Percentiles rank a stretch among this genome's conserved stretches.
Evolutionary conservation across 148 eudicot species (phyloP).

Genomic region (Rhododendron griersonianum): DNA sequence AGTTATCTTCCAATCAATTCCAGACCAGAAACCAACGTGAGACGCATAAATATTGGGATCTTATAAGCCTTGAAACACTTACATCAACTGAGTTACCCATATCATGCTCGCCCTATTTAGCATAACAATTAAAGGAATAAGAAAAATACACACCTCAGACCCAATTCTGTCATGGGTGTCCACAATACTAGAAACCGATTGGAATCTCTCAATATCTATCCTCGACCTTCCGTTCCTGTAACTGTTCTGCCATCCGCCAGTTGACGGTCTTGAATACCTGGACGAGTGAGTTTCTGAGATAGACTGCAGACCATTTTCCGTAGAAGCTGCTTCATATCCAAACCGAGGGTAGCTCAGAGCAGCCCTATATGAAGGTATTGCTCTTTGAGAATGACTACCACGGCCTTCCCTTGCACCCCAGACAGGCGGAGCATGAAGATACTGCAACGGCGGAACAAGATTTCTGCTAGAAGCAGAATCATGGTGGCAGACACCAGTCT

Average conservation of each 20-base stretch:
- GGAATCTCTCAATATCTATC: constrained; percentile 22
- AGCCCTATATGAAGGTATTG: constrained; percentile 16
- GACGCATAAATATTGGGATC: background rate
- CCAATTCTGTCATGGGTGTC: constrained; percentile 21
- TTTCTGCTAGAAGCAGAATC: constrained; percentile 15
- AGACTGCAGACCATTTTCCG: constrained; percentile 12
- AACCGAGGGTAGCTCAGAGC: constrained; percentile 11
- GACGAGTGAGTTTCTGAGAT: constrained; percentile 14
- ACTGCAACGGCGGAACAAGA: constrained; percentile 19
- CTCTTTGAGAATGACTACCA: constrained; percentile 15
- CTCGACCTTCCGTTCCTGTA: constrained; percentile 26
- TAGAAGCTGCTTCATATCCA: constrained; percentile 16
- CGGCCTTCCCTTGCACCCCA: constrained; percentile 17
- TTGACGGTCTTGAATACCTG: constrained; percentile 21
- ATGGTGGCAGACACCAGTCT: constrained; percentile 3
- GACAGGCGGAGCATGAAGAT: constrained; percentile 13
- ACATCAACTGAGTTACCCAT: background rate
- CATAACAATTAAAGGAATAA: background rate
- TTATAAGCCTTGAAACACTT: background rate
- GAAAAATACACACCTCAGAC: constrained; percentile 20
- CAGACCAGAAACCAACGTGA: background rate
- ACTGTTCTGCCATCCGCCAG: constrained; percentile 24
- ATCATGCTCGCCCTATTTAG: background rate
- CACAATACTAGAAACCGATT: constrained; percentile 13
- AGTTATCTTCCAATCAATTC: background rate